Conservation (phyloP, 306 rosid species). For the Cucurbita pepo region DNA sequence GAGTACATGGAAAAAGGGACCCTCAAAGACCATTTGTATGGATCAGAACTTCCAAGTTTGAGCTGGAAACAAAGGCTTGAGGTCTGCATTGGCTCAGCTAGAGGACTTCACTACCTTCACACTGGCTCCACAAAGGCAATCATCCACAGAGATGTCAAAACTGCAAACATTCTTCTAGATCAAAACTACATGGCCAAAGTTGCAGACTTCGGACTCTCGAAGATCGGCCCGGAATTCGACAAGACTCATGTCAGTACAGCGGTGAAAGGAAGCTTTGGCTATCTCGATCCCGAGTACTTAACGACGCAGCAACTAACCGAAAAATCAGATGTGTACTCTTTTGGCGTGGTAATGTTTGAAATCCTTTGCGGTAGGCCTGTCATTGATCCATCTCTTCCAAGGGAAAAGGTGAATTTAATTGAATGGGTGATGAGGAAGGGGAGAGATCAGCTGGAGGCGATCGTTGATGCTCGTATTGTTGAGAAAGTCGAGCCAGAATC, state of each 20-base stretch:
- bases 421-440: slow-evolving; percentile 37
- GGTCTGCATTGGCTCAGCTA: slow-evolving; percentile 65
- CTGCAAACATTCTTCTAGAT: slow-evolving; percentile 61
- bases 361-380: slow-evolving; percentile 61
- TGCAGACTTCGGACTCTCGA: slow-evolving; percentile 64
- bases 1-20: slow-evolving; percentile 58
- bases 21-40: slow-evolving; percentile 40
- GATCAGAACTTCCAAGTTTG: slow-evolving; percentile 26
- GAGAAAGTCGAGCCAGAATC: slow-evolving; percentile 29
- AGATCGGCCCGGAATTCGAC: slow-evolving; percentile 45
- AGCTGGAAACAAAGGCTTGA: slow-evolving; percentile 55
- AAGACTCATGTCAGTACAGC: slow-evolving; percentile 54
- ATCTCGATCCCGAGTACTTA: slow-evolving; percentile 66
- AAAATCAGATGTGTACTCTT: slow-evolving; percentile 61
- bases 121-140: slow-evolving; percentile 47
- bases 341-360: slow-evolving; percentile 66
- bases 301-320: slow-evolving; percentile 45
- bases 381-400: slow-evolving; percentile 45
- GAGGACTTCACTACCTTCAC: slow-evolving; percentile 67
- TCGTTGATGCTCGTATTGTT: slow-evolving; percentile 24
- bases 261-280: slow-evolving; percentile 65
- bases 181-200: slow-evolving; percentile 48
- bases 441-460: slow-evolving; percentile 21
- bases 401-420: slow-evolving; percentile 34
- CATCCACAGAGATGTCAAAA: slow-evolving; percentile 64